Evolutionary conservation across 306 rosid species (phyloP).

Genomic region (Cucumis melo): DNA sequence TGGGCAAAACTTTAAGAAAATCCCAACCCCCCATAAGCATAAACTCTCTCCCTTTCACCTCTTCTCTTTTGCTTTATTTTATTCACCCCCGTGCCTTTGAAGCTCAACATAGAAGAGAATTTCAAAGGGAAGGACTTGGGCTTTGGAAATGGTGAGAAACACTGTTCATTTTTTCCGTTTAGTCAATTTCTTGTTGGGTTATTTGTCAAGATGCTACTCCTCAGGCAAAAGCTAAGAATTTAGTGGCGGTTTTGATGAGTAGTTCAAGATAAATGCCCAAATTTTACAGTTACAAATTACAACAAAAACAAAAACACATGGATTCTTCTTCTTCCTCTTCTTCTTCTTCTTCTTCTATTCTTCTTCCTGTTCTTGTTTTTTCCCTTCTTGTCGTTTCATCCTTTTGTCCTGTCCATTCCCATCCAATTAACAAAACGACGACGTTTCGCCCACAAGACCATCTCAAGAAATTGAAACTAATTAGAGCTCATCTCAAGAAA

Average conservation of each 20-base stretch:
- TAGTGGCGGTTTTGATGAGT: neutral
- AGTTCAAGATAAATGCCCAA: neutral
- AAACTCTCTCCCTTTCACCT: too few species aligned
- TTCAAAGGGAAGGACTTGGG: too few species aligned
- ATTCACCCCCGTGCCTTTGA: slow-evolving; percentile 22
- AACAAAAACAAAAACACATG: neutral
- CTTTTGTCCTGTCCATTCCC: slow-evolving; percentile 37
- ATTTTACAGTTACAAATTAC: neutral
- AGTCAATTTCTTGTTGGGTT: neutral
- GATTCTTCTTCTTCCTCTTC: slow-evolving; percentile 5
- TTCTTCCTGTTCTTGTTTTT: neutral
- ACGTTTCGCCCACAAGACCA: slow-evolving; percentile 38
- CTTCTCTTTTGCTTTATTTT: slow-evolving; percentile 10
- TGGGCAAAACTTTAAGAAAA: slow-evolving; percentile 44
- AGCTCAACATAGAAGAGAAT: slow-evolving; percentile 27
- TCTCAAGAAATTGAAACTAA: slow-evolving; percentile 28
- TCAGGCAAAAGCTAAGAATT: neutral
- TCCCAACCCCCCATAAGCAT: slow-evolving; percentile 10
- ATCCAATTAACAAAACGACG: slow-evolving; percentile 26
- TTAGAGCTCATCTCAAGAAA: slow-evolving; percentile 42
- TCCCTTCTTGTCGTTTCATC: slow-evolving; percentile 15
- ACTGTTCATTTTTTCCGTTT: neutral
- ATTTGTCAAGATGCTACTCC: neutral
- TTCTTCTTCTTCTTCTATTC: slow-evolving; percentile 2
- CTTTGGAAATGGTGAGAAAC: neutral